phyloP scores from a whole-genome alignment of 169 alveolate genomes.

The Eimeria brunetti region DNA sequence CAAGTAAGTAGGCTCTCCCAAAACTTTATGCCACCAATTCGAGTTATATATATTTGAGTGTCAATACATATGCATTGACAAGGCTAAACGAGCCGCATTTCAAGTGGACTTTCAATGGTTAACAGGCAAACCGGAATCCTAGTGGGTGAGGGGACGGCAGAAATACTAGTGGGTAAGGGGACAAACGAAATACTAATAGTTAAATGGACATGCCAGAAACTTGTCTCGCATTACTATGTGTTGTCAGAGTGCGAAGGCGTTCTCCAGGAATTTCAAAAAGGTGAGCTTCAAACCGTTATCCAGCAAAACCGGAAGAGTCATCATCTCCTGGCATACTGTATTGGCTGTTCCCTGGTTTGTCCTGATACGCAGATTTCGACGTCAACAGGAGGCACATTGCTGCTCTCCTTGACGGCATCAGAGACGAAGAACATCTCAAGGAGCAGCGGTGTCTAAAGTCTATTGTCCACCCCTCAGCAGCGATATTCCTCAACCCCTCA shows the following conservation, averaged over 20 bases:
- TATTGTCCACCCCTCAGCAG: not conserved
- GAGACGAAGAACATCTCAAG: not conserved
- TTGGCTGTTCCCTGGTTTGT: not conserved
- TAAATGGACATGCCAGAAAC: no score
- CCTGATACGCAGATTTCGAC: constrained; percentile 22
- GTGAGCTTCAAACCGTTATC: not conserved
- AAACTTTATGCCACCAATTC: not conserved
- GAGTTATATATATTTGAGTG: not conserved
- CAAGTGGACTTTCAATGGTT: not conserved
- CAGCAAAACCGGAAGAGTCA: not conserved
- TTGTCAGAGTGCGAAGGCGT: constrained; percentile 28
- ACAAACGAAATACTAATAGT: no score
- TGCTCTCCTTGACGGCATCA: constrained; percentile 24
- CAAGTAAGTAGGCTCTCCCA: not conserved
- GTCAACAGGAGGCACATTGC: not conserved
- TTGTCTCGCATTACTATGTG: not conserved
- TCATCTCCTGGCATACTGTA: not conserved
- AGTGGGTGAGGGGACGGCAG: not conserved
- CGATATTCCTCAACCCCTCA: not conserved
- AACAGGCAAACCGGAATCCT: no score
- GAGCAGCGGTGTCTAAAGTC: constrained; percentile 10
- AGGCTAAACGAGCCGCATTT: not conserved
- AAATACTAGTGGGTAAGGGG: no score
- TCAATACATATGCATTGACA: not conserved
- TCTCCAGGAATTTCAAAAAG: not conserved